A percentile compares a stretch with the other conserved stretches of the same genome.
These are phyloP conservation scores for Microthyrium microscopicum DNA, from an alignment of 2,329 filamentous ascomycete species.

Conservation along the genomic window DNA sequence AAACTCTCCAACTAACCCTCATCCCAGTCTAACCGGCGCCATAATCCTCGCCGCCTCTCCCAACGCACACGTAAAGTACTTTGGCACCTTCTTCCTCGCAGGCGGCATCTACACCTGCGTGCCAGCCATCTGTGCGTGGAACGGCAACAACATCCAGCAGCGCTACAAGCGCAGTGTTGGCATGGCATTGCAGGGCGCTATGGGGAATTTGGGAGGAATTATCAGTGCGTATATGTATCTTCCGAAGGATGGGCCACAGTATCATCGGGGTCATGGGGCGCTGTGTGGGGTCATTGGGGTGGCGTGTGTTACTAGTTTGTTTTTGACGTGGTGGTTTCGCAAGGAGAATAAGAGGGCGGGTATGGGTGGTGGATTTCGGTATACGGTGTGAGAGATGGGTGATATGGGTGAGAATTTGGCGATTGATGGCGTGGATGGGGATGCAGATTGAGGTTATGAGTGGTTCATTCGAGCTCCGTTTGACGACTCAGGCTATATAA, in stretches of 20 bases:
- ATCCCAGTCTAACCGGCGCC: slow-evolving; percentile 17
- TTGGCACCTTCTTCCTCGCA: slow-evolving; percentile 24
- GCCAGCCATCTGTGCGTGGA: slow-evolving; percentile 40
- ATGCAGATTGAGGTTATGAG: no score
- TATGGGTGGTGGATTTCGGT: no score
- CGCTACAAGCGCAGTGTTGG: slow-evolving; percentile 38
- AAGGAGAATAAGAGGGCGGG: slow-evolving; percentile 41
- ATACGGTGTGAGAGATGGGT: no score
- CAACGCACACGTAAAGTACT: slow-evolving; percentile 20
- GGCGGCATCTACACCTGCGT: slow-evolving; percentile 38
- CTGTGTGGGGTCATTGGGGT: slow-evolving; percentile 29
- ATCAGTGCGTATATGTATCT: slow-evolving; percentile 34
- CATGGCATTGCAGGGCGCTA: slow-evolving; percentile 39
- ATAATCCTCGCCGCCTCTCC: slow-evolving; percentile 20
- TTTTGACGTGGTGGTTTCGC: slow-evolving; percentile 42
- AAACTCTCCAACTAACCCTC: slow-evolving; percentile 12
- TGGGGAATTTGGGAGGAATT: slow-evolving; percentile 31
- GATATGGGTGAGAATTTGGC: no score
- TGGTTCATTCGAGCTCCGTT: no score
- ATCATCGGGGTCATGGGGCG: slow-evolving; percentile 28
- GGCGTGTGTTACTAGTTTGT: slow-evolving; percentile 31
- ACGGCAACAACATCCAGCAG: slow-evolving; percentile 41
- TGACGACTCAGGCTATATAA: no score
- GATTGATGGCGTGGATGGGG: no score
- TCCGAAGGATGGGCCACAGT: slow-evolving; percentile 25